Base-by-base conservation (phyloP, 2,329 filamentous ascomycete genomes). In the Diaporthe capsici region DNA sequence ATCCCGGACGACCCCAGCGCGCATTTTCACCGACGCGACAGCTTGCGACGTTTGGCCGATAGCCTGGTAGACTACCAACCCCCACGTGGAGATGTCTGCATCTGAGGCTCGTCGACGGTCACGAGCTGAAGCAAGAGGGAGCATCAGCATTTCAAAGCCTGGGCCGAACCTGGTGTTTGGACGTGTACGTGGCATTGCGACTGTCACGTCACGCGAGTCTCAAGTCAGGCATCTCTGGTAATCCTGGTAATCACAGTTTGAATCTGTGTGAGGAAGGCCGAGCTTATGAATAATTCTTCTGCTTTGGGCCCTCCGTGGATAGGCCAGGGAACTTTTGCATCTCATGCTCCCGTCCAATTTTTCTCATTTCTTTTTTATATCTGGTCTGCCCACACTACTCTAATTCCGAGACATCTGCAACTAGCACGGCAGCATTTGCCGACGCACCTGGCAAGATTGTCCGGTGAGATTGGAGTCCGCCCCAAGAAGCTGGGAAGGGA, bases 341-440 rank as follows among this genome's bases (percentile, higher is more conserved):
- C 49, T 70, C 28, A 42, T 28, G 34, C 49, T 55, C 34, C 55
- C 34, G 17, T 53, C 34, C 34, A 20, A 49, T 65, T 17, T 65
- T n/a, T 31, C 2, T 42, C 51, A 15, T 68, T 53, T 53, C 34
- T 51, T 39, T 28, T 42, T 65, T 31, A 53, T 47, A 68, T 28
- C 31, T 22, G 65, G 13, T 39, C 47, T 39, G 3, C n/a, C 47
- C 13, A n/a, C 22, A n/a, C 51, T 25, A 8, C 22, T 44, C 47
- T 55, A 39, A 37, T 28, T 55, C 22, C 22, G 65, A 55, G 49
- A 42, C 34, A 70, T 25, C 34, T 70, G 34, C 65, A 55, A 55
- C 8, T 49, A 70, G 65, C 34, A 70, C 28, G 31, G n/a, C 49
- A 37, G 65, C 34, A 55, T 53, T 42, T 22, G 65, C 65, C 49